Evolutionary conservation across 2,329 filamentous ascomycete genomes (phyloP).

Genomic region (Colletotrichum orbiculare): DNA sequence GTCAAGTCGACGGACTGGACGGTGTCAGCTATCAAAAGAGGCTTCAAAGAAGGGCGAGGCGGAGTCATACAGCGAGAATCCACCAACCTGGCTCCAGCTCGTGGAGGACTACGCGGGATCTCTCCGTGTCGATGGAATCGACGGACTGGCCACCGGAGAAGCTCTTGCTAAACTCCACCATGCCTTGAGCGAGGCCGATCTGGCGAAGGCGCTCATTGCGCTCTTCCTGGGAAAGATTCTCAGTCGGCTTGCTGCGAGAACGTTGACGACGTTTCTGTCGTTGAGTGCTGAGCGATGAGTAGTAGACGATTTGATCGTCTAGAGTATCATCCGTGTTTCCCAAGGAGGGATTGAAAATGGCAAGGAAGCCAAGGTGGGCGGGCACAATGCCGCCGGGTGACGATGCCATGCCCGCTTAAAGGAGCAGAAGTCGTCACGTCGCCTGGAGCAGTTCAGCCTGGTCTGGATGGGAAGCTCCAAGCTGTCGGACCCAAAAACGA

Average conservation of each 20-base stretch:
- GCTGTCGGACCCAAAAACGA: conserved; percentile 10
- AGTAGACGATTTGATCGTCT: conserved; percentile 91
- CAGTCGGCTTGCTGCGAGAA: conserved; percentile 54
- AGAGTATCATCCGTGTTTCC: conserved; percentile 69
- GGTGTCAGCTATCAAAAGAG: conserved; percentile 4
- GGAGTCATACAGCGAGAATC: conserved; percentile 82
- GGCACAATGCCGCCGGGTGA: conserved; percentile 63
- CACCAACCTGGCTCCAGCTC: conserved; percentile 95
- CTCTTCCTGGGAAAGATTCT: conserved; percentile 68
- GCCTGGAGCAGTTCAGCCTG: conserved; percentile 3
- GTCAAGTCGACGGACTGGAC: conserved; percentile 83
- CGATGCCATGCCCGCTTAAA: conserved; percentile 27
- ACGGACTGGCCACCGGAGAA: conserved; percentile 84
- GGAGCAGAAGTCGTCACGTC: neutral
- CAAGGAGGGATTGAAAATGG: conserved; percentile 93
- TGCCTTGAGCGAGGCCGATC: conserved; percentile 95
- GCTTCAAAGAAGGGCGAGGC: conserved; percentile 45
- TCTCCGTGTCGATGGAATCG: conserved; percentile 91
- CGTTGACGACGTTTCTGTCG: conserved; percentile 53
- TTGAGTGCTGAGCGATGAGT: conserved; percentile 72
- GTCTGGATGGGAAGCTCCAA: conserved; percentile 7
- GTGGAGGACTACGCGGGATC: conserved; percentile 83
- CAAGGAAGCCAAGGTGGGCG: conserved; percentile 88
- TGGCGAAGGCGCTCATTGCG: conserved; percentile 89
- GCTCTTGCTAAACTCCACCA: conserved; percentile 90